Conservation (phyloP, 495 filamentous ascomycete genomes). For the Aspergillus taichungensis region DNA sequence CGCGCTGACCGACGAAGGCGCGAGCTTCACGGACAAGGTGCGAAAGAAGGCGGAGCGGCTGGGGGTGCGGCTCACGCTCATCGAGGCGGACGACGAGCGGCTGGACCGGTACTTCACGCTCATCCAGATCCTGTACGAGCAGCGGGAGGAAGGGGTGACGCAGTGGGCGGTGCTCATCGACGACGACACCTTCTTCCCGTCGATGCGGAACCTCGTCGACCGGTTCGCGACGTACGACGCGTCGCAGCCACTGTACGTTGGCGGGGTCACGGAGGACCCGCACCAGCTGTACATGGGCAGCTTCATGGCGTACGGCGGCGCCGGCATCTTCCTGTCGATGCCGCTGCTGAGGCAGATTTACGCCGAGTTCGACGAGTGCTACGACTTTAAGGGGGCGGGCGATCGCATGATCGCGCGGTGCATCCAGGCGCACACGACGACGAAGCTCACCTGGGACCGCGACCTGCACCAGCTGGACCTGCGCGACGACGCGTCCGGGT, state of each 20-base stretch:
- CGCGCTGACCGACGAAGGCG: conserved; percentile 32
- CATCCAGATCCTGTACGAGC: conserved; percentile 21
- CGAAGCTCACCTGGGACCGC: conserved; percentile 41
- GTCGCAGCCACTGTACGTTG: conserved; percentile 41
- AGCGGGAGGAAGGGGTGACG: conserved; percentile 20
- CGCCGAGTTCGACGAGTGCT: conserved; percentile 28
- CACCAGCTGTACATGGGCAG: conserved; percentile 36
- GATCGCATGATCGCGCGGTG: conserved; percentile 44
- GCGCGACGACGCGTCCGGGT: conserved; percentile 40
- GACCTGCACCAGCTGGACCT: conserved; percentile 46
- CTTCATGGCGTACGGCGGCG: conserved; percentile 50
- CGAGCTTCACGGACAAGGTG: conserved; percentile 12
- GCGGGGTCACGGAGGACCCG: conserved; percentile 45
- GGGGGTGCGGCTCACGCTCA: conserved; percentile 43
- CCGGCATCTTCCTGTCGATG: conserved; percentile 48
- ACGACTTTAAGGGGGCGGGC: conserved; percentile 27
- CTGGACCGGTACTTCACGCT: conserved; percentile 53
- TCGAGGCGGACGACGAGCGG: conserved; percentile 35
- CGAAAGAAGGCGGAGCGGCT: conserved; percentile 25
- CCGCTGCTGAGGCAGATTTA: conserved; percentile 34
- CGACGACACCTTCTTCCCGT: conserved; percentile 62
- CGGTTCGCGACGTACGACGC: conserved; percentile 39
- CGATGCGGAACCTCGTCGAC: conserved; percentile 37
- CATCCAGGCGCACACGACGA: conserved; percentile 40
- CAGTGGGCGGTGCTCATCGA: conserved; percentile 53